Conservation (phyloP, 345 rosid genomes). For the Cardamine resedifolia region DNA sequence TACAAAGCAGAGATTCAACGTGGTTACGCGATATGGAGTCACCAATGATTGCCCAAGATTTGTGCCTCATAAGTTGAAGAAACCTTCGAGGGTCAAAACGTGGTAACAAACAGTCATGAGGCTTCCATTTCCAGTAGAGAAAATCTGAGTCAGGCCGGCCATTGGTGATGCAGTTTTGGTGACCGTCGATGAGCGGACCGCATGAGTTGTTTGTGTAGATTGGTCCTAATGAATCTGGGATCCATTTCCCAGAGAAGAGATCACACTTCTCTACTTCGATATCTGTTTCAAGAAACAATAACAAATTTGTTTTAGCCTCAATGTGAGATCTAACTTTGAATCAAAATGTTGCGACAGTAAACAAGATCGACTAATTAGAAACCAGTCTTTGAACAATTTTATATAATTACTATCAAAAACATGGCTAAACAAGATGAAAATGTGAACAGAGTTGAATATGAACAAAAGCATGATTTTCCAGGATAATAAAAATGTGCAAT, state of each 20-base stretch:
- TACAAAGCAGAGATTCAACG: slow-evolving; percentile 79
- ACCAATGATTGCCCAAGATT: slow-evolving; percentile 82
- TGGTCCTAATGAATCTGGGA: slow-evolving; percentile 74
- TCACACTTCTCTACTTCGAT: slow-evolving; percentile 60
- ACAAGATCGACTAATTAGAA: not conserved
- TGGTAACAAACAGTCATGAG: slow-evolving; percentile 69
- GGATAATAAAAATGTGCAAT: not conserved
- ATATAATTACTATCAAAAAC: not conserved
- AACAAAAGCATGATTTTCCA: not conserved
- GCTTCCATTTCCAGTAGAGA: slow-evolving; percentile 90
- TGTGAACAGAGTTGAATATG: not conserved
- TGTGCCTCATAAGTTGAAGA: slow-evolving; percentile 73
- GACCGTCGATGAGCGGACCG: slow-evolving; percentile 56
- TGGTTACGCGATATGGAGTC: slow-evolving; percentile 97
- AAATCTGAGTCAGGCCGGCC: slow-evolving; percentile 81
- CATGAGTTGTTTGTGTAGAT: slow-evolving; percentile 49
- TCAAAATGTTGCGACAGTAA: not conserved
- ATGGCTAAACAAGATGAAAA: too few species aligned
- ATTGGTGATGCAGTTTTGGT: slow-evolving; percentile 89
- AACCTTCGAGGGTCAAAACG: slow-evolving; percentile 61
- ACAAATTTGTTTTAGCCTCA: not conserved
- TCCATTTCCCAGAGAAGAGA: slow-evolving; percentile 80
- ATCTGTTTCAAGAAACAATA: slow-evolving; percentile 31
- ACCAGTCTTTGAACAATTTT: not conserved
- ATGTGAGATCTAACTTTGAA: slow-evolving; percentile 14